Percentiles rank a stretch among this genome's conserved stretches.
phyloP scores from a whole-genome alignment of 2,329 filamentous ascomycete species.

The Monilinia vaccinii-corymbosi region DNA sequence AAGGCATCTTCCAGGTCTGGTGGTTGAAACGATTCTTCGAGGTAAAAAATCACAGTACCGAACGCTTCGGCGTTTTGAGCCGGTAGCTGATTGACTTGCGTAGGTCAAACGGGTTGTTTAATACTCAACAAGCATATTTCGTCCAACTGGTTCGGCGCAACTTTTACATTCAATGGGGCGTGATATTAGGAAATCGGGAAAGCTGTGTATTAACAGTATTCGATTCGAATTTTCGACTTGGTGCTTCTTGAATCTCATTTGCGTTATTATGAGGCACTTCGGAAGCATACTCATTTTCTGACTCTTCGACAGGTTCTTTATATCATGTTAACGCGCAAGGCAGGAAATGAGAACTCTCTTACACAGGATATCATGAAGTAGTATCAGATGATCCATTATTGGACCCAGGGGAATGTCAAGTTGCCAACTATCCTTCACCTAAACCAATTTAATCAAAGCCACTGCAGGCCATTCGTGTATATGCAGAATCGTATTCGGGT shows the following conservation, averaged over 20 bases:
- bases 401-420: neutral
- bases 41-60: constrained; percentile 37
- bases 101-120: constrained; percentile 58
- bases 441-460: neutral
- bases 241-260: neutral
- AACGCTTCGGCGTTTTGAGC: constrained; percentile 26
- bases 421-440: neutral
- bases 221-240: neutral
- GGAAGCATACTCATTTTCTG: neutral
- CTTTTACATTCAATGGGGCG: constrained; percentile 14
- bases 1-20: constrained; percentile 98
- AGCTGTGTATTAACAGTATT: constrained; percentile 13
- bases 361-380: neutral
- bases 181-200: constrained; percentile 8
- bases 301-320: neutral
- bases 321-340: neutral
- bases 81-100: constrained; percentile 25
- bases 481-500: neutral
- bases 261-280: neutral
- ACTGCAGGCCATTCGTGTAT: neutral
- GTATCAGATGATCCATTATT: neutral
- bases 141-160: constrained; percentile 21
- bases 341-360: neutral
- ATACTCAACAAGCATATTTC: constrained; percentile 4
- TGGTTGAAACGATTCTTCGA: constrained; percentile 99